phyloP scores from a whole-genome alignment of 495 filamentous ascomycete genomes.

The Penicillium malachiteum region DNA sequence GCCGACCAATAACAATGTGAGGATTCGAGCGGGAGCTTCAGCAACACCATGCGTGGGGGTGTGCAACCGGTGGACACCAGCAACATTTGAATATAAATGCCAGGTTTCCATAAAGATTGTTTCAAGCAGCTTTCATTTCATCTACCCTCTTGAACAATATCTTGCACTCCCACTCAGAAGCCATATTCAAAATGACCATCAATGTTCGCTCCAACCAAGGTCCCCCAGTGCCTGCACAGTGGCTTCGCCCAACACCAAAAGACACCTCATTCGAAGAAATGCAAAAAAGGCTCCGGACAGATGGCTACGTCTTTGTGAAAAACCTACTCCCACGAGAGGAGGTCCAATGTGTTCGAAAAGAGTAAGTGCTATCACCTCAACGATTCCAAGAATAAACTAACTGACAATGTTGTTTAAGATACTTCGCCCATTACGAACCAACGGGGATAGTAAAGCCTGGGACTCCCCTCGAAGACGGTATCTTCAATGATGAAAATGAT shows the following conservation, averaged over 20 bases:
- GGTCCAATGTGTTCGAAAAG: background rate
- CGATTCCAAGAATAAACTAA: background rate
- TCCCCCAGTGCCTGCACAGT: background rate
- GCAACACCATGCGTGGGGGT: no score
- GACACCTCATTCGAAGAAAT: background rate
- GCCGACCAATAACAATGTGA: no score
- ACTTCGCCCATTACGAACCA: background rate
- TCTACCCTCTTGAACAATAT: background rate
- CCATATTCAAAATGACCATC: background rate
- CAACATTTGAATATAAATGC: no score
- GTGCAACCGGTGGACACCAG: no score
- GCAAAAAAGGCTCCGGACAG: background rate
- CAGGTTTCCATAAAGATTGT: no score
- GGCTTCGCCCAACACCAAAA: background rate
- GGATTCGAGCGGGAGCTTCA: no score
- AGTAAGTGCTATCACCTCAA: background rate
- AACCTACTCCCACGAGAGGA: background rate
- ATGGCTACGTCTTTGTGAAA: background rate
- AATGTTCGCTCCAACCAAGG: slow-evolving; percentile 2
- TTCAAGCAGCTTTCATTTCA: background rate
- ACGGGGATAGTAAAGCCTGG: background rate
- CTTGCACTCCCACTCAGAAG: no score
- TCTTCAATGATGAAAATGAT: background rate
- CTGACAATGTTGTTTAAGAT: background rate
- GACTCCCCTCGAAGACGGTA: background rate